Evolutionary conservation across 352 stramenopile genomes (phyloP), one percentile per base, ranked within the genome.

Genomic region (Pseudoperonospora humuli): DNA sequence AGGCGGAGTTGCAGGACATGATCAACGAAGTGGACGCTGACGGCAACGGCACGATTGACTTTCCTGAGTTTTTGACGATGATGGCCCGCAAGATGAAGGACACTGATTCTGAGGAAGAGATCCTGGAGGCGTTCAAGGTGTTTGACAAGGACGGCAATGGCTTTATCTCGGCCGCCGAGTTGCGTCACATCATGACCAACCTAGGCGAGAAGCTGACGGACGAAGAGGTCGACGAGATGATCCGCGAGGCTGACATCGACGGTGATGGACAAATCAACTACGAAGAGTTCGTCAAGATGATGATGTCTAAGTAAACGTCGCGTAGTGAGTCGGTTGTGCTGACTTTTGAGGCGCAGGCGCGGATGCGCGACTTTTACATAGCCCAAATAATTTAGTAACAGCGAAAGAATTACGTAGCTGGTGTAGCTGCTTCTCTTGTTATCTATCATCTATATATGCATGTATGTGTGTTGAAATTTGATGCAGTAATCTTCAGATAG

Each of bases 41-140:
- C 74, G 95, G 95, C 59, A 98, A 99, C 72, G 94, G 96, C 61
- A 98, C 97, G 56, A 99, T 99, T 64, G 96, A 99, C 79, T 99
- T 99, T 75, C 90, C 96, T 6, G 97, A 99, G 80, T 99, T 99
- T 77, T 75, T 99, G 35, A 98, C 96, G 36, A 97, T 99, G 77
- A 99, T 99, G 96, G 96, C 96, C 15, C 84, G 95, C 47, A 98
- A 98, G 71, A 98, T 99, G 83, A 98, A 98, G 90, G 95, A 98
- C 75, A 98, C 94, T 29, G 95, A 98, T 67, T 97, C 86, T 54
- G 94, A 98, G 70, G 95, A 98, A 76, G 95, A 98, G 80, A 98
- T 98, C 69, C 74, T 98, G 47, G 95, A 98, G 67, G 95, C 93
- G 34, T 98, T 98, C 86, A 98, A 98, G 85, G 90, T 97, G 44